Base-by-base conservation (phyloP, 208 protist species). In the Perkinsela sp. region DNA sequence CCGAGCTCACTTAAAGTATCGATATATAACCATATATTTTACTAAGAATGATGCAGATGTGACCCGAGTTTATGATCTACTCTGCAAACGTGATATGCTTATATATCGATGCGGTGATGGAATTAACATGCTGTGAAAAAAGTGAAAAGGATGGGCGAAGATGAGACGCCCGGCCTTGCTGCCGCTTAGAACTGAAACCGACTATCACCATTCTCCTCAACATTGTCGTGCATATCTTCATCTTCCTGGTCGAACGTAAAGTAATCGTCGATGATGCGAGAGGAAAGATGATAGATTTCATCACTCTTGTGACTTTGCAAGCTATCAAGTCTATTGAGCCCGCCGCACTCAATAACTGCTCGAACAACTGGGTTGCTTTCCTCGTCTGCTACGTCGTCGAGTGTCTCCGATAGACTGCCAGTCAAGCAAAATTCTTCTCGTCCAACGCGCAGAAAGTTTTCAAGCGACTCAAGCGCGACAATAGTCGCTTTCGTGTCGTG, bases 391-490 rank as follows among this genome's bases (percentile, higher is more conserved):
- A 78, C 78, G 1, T 73, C 31, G 15, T 67, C 73, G 70, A 74
- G 74, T 66, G 80, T 76, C 40, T 88, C 78, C 68, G 84, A 78
- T 22, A 57, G 6, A 6, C 13, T n/a, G 22, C 22, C 22, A 6
- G 40, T 22, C 40, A 57, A n/a, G 6, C 22, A 6, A 22, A 57
- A 6, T 22, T 57, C 13, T 22, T 6, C 22, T 6, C 6, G 40
- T 16, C 79, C 86, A 67, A 81, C 32, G 66, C 82, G 75, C 28
- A 98, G 85, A 73, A 98, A 92, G 71, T 94, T 93, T 72, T 94
- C 85, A n/a, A 98, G 70, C 1, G 88, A 94, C 76, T 98, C 94
- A 15, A 98, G 84, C 0, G 90, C 83, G 0, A 98, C 87, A 16
- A 72, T 86, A 28, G 97, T 75, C 70, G 96, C 92, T 72, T 91